Evolutionary conservation across 768 basidiomycete species (phyloP).

Genomic region (Termitomyces heimii): DNA sequence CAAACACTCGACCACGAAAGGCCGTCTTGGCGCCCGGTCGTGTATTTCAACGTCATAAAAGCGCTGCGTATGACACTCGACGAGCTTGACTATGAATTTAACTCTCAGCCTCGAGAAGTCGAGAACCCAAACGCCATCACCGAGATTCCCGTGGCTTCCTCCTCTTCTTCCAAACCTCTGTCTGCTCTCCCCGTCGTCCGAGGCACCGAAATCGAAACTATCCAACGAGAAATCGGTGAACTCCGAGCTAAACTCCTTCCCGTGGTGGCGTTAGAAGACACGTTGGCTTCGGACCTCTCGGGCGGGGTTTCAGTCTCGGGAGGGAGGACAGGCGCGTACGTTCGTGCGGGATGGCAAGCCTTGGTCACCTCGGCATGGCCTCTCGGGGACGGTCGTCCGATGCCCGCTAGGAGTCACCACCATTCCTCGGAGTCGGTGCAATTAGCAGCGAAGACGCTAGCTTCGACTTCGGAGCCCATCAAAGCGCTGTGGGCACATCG

Average conservation of each 20-base stretch:
- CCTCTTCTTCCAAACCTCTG: constrained; percentile 11
- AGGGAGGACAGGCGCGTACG: constrained; percentile 57
- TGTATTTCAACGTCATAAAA: constrained; percentile 81
- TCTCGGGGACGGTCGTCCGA: constrained; percentile 28
- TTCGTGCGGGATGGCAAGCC: constrained; percentile 70
- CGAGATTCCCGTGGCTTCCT: constrained; percentile 15
- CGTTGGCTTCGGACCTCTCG: constrained; percentile 62
- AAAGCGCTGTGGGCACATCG: constrained; percentile 65
- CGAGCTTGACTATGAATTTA: constrained; percentile 58
- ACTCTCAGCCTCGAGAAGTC: constrained; percentile 14
- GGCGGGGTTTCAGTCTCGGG: constrained; percentile 57
- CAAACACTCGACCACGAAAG: constrained; percentile 65
- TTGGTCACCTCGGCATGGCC: constrained; percentile 39
- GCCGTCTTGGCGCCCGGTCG: constrained; percentile 71
- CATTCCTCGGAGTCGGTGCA: constrained; percentile 36
- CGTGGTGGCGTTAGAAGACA: constrained; percentile 60
- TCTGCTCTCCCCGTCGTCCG: not conserved
- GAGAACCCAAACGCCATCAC: constrained; percentile 12
- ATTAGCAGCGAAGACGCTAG: constrained; percentile 51
- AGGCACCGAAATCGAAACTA: not conserved
- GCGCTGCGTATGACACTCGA: constrained; percentile 71
- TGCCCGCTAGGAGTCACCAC: constrained; percentile 20
- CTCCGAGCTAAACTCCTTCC: constrained; percentile 56
- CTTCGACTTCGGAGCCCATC: constrained; percentile 44
- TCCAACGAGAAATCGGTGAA: constrained; percentile 35